Percentiles rank a stretch among this genome's conserved stretches.
Conservation (phyloP, 176 grass and related monocot species). For the barley (Hordeum vulgare) region DNA sequence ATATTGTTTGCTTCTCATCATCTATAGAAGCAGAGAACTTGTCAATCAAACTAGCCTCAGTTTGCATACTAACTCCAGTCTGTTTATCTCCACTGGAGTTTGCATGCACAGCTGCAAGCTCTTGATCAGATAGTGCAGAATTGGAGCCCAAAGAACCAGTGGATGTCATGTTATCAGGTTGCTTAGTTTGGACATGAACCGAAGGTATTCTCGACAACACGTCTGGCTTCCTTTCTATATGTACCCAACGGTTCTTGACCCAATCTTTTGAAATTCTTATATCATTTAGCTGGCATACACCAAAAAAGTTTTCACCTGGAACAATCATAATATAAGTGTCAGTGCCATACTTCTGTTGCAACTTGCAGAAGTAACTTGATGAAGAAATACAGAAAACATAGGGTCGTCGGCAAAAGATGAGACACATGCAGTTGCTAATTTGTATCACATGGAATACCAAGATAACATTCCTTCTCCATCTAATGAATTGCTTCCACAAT, state of each 20-base stretch:
- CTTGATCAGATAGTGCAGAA: constrained; percentile 45
- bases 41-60: constrained; percentile 36
- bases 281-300: constrained; percentile 54
- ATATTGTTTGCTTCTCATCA: neutral
- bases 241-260: constrained; percentile 63
- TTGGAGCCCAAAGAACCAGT: constrained; percentile 33
- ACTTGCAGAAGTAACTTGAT: neutral
- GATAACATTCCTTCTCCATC: neutral
- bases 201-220: constrained; percentile 54
- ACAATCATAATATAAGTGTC: constrained; percentile 9
- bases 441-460: neutral
- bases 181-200: constrained; percentile 23
- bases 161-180: constrained; percentile 22
- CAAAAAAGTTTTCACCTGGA: constrained; percentile 77
- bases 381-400: neutral
- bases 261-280: constrained; percentile 87
- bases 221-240: constrained; percentile 54
- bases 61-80: constrained; percentile 8
- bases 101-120: neutral
- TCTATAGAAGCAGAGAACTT: neutral
- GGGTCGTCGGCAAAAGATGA: neutral
- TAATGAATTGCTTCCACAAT: neutral
- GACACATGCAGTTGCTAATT: neutral
- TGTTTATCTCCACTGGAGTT: constrained; percentile 24
- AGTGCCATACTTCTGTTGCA: constrained; percentile 2